Conservation (phyloP, 1,284 basidiomycete genomes). For the Binderoboletus segoi region DNA sequence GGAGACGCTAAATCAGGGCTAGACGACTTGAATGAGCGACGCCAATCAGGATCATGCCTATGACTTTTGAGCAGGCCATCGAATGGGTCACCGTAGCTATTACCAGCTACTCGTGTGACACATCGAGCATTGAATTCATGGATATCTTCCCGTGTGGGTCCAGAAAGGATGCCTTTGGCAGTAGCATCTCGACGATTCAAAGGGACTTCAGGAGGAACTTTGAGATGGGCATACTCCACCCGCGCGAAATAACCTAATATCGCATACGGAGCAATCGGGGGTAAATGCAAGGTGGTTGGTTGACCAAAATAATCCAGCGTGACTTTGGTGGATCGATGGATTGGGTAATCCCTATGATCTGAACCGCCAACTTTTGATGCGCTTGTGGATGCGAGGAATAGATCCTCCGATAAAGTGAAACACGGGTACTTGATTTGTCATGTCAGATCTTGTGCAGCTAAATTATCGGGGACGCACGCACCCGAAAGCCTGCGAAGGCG, state of each 20-base stretch:
- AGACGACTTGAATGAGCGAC: constrained; percentile 23
- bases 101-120: constrained; percentile 37
- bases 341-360: constrained; percentile 25
- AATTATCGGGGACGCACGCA: constrained; percentile 31
- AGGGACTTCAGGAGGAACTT: constrained; percentile 42
- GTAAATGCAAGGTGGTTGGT: constrained; percentile 36
- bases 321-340: constrained; percentile 30
- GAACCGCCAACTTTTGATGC: background rate
- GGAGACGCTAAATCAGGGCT: background rate
- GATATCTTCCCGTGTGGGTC: constrained; percentile 49
- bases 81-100: constrained; percentile 23
- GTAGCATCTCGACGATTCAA: constrained; percentile 26
- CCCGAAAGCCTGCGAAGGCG: constrained; percentile 52
- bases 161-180: constrained; percentile 30
- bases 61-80: constrained; percentile 32
- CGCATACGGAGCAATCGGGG: constrained; percentile 48
- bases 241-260: constrained; percentile 49
- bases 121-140: constrained; percentile 44
- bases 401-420: constrained; percentile 28
- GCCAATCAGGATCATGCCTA: constrained; percentile 36
- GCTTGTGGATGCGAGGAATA: constrained; percentile 11
- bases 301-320: constrained; percentile 47
- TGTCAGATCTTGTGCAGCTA: constrained; percentile 12
- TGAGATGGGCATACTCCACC: constrained; percentile 38
- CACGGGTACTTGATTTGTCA: constrained; percentile 36